These are phyloP conservation scores for Dothideomycetes sp. DNA, from an alignment of 2,329 filamentous ascomycete species.

Conservation along the genomic window DNA sequence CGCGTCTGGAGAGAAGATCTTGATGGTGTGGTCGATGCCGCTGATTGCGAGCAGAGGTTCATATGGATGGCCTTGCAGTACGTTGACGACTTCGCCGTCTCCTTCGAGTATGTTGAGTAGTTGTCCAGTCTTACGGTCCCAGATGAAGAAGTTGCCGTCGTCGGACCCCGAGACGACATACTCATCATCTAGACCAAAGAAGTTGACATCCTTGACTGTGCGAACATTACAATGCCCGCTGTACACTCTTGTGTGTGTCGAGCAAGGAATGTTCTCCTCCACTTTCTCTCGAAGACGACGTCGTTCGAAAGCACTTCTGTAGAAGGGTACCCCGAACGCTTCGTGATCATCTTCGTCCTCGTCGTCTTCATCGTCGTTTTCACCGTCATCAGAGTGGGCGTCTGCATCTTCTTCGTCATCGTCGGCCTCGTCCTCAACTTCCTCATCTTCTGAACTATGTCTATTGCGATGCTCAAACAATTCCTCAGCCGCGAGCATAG, in stretches of 20 bases:
- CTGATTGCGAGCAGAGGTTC: constrained; percentile 56
- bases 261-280: constrained; percentile 44
- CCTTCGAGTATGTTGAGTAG: constrained; percentile 55
- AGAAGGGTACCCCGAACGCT: constrained; percentile 25
- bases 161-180: constrained; percentile 59
- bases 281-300: constrained; percentile 38
- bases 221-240: constrained; percentile 55
- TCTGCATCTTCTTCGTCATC: constrained; percentile 15
- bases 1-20: constrained; percentile 54
- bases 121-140: constrained; percentile 51
- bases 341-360: constrained; percentile 20
- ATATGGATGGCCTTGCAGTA: constrained; percentile 56
- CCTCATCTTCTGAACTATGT: constrained; percentile 7
- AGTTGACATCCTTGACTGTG: constrained; percentile 61
- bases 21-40: constrained; percentile 58
- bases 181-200: constrained; percentile 55
- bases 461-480: too few species aligned
- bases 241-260: constrained; percentile 46
- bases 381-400: constrained; percentile 17
- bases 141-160: constrained; percentile 57
- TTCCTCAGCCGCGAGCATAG: too few species aligned
- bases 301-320: constrained; percentile 38
- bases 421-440: constrained; percentile 7
- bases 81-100: constrained; percentile 60
- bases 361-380: constrained; percentile 14